Conservation (phyloP, 1,284 basidiomycete genomes). For the Austroboletus rostrupii region DNA sequence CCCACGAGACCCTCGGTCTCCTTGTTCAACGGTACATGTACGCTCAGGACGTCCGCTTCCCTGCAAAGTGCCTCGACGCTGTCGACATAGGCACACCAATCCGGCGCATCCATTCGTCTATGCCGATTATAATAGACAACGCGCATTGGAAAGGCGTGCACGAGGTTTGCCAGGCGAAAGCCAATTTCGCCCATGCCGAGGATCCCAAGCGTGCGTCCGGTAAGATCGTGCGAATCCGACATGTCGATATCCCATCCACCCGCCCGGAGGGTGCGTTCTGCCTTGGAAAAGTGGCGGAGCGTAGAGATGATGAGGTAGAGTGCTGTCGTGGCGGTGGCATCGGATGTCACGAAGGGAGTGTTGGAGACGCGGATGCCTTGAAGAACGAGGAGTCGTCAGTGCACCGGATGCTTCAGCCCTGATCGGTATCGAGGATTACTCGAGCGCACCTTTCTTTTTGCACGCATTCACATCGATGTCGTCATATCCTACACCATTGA, state of each 20-base stretch:
- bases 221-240: constrained; percentile 62
- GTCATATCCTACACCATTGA: too few relatives aligned
- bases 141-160: constrained; percentile 80
- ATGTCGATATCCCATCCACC: constrained; percentile 55
- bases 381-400: too few relatives aligned
- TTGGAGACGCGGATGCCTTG: too few relatives aligned
- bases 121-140: constrained; percentile 79
- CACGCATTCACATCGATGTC: too few relatives aligned
- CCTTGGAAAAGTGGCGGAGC: constrained; percentile 75
- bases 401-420: too few relatives aligned
- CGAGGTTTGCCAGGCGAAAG: constrained; percentile 62
- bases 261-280: constrained; percentile 63
- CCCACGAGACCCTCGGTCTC: constrained; percentile 78
- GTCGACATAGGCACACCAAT: constrained; percentile 74
- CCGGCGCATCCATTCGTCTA: constrained; percentile 55
- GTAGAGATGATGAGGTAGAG: constrained; percentile 72
- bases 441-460: too few relatives aligned
- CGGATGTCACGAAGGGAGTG: too few relatives aligned
- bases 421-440: too few relatives aligned
- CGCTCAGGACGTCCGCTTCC: constrained; percentile 75
- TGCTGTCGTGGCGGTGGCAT: too few relatives aligned
- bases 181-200: constrained; percentile 92
- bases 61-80: constrained; percentile 70
- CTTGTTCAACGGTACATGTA: constrained; percentile 67
- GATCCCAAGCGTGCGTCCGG: constrained; percentile 77